These are phyloP conservation scores for Puccinia hordei DNA, from an alignment of 1,284 basidiomycete species.

Conservation along the genomic window DNA sequence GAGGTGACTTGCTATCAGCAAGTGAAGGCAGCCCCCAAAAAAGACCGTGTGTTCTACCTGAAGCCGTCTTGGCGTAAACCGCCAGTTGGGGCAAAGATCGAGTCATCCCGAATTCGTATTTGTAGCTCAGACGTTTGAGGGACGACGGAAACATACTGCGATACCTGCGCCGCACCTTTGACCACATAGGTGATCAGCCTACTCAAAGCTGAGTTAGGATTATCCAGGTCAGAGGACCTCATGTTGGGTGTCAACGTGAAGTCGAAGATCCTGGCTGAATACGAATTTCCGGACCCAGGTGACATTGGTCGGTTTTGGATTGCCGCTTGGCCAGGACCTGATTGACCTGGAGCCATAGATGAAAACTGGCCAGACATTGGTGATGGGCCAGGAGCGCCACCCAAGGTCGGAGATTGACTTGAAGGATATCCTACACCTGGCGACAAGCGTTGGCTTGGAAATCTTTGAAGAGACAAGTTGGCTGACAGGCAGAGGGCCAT, in stretches of 20 bases:
- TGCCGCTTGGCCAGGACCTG: too few species aligned
- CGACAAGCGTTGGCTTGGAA: too few species aligned
- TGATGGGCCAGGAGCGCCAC: too few species aligned
- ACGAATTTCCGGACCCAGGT: too few species aligned
- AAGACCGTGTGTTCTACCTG: not conserved
- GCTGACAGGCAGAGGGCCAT: too few species aligned
- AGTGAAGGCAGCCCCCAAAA: not conserved
- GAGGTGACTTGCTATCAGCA: not conserved
- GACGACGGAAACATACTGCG: not conserved
- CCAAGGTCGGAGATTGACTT: too few species aligned
- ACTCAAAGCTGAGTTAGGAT: slow-evolving; percentile 9
- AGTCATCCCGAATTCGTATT: slow-evolving; percentile 22
- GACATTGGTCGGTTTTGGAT: too few species aligned
- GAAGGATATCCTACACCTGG: too few species aligned
- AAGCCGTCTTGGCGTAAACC: slow-evolving; percentile 18
- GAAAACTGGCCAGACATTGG: too few species aligned
- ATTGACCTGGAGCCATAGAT: too few species aligned
- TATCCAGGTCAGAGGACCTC: slow-evolving; percentile 19
- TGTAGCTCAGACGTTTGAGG: not conserved
- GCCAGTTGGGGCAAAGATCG: slow-evolving; percentile 21
- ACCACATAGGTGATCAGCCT: slow-evolving; percentile 30
- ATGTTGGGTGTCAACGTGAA: slow-evolving; percentile 28
- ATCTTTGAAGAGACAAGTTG: too few species aligned
- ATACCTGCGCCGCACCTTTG: not conserved
- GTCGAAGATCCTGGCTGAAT: not conserved